Evolutionary conservation across 805 yeast species (phyloP).

Genomic region (Lipomyces orientalis): DNA sequence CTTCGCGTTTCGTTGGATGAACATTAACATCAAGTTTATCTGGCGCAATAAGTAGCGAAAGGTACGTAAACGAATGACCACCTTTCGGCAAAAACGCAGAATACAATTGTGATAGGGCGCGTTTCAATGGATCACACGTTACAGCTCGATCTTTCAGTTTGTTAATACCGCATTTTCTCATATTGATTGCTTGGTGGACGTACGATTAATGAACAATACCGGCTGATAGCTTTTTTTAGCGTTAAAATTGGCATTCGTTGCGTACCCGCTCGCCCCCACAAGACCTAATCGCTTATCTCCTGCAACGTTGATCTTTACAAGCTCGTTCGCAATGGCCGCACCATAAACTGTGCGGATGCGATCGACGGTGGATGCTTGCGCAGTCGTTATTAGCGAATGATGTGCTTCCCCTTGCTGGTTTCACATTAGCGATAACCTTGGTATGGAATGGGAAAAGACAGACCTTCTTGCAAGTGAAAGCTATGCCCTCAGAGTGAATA

Average conservation of each 20-base stretch:
- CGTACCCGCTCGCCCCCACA: constrained; percentile 58
- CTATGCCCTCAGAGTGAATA: constrained; percentile 69
- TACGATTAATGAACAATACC: constrained; percentile 77
- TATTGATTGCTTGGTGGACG: neutral
- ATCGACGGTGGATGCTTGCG: constrained; percentile 59
- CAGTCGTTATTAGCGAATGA: constrained; percentile 65
- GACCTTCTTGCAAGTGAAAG: constrained; percentile 74
- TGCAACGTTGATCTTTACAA: constrained; percentile 56
- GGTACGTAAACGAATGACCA: constrained; percentile 73
- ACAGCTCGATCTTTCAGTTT: constrained; percentile 63
- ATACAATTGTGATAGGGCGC: constrained; percentile 69
- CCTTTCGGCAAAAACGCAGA: constrained; percentile 78
- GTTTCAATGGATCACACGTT: constrained; percentile 74
- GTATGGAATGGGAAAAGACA: neutral
- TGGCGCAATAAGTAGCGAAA: constrained; percentile 71
- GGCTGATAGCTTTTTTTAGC: constrained; percentile 71
- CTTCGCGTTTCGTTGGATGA: constrained; percentile 95
- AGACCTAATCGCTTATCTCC: constrained; percentile 56
- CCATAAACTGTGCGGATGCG: constrained; percentile 80
- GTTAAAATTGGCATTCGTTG: constrained; percentile 73
- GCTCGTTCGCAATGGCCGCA: constrained; percentile 64
- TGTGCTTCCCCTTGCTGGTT: constrained; percentile 68
- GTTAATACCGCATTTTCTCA: neutral
- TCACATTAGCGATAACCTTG: neutral
- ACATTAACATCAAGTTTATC: constrained; percentile 85